A percentile compares a stretch with the other conserved stretches of the same genome.
Conservation (phyloP, 371 early-diverging fungal genomes). For the Funneliformis caledonium region DNA sequence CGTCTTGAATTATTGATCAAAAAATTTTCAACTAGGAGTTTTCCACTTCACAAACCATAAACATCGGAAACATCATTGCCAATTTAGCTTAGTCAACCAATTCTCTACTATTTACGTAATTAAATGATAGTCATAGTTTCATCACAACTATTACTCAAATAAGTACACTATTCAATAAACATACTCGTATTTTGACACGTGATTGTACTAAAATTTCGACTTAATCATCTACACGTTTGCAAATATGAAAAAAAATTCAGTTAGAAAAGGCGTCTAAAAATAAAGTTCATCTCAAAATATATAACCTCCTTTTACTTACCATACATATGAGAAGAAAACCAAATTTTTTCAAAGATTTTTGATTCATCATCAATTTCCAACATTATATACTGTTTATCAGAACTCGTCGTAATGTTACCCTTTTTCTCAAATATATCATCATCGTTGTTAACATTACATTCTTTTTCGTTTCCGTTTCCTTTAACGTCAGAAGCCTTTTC, state of each 20-base stretch:
- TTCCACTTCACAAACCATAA: too few species aligned
- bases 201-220: too few species aligned
- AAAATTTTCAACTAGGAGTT: too few species aligned
- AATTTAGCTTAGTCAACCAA: too few species aligned
- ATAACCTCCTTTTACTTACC: conserved; percentile 20
- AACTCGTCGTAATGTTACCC: background rate
- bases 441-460: background rate
- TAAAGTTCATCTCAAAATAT: background rate
- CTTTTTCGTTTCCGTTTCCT: background rate
- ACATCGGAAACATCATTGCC: too few species aligned
- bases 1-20: too few species aligned
- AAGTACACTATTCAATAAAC: too few species aligned
- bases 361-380: conserved; percentile 31
- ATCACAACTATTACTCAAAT: too few species aligned
- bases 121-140: too few species aligned
- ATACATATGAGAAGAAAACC: conserved; percentile 30
- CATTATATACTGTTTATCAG: conserved; percentile 16
- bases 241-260: background rate
- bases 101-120: too few species aligned
- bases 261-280: background rate
- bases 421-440: background rate
- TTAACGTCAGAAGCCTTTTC: background rate
- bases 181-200: too few species aligned
- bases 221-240: too few species aligned
- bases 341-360: conserved; percentile 28